These are phyloP conservation scores for Centella asiatica DNA, from an alignment of 129 eudicot genomes.

Conservation along the genomic window DNA sequence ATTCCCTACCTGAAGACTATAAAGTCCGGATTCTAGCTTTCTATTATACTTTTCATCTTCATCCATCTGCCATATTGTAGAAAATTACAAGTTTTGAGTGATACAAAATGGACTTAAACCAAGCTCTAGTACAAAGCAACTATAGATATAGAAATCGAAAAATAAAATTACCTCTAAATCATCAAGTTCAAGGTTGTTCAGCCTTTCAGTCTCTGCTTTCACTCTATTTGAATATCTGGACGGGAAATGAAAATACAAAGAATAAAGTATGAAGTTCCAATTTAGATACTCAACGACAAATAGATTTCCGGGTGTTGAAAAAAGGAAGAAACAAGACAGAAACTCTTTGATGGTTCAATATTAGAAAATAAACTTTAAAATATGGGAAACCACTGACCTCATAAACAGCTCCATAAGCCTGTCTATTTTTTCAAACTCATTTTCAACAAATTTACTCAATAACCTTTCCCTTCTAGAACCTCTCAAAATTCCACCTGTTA, in stretches of 20 bases:
- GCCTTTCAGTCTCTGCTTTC: conserved; percentile 77
- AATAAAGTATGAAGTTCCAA: no score
- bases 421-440: conserved; percentile 94
- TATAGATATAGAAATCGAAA: not conserved
- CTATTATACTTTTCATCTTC: conserved; percentile 85
- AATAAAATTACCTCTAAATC: conserved; percentile 65
- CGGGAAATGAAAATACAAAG: not conserved
- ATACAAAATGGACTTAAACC: not conserved
- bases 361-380: no score
- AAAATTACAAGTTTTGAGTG: conserved; percentile 2
- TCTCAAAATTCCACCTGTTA: conserved; percentile 84
- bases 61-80: conserved; percentile 56
- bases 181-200: conserved; percentile 66
- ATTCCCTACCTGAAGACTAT: conserved; percentile 72
- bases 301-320: not conserved
- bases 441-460: conserved; percentile 87
- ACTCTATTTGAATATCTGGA: conserved; percentile 81
- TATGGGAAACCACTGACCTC: conserved; percentile 44
- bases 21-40: conserved; percentile 89
- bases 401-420: conserved; percentile 92
- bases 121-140: not conserved
- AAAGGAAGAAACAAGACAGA: no score
- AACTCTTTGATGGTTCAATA: no score
- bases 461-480: conserved; percentile 97
- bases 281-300: not conserved